Evolutionary conservation across 2,329 filamentous ascomycete species (phyloP), one percentile per base, ranked within the genome.

Genomic region (Ustulina deusta): DNA sequence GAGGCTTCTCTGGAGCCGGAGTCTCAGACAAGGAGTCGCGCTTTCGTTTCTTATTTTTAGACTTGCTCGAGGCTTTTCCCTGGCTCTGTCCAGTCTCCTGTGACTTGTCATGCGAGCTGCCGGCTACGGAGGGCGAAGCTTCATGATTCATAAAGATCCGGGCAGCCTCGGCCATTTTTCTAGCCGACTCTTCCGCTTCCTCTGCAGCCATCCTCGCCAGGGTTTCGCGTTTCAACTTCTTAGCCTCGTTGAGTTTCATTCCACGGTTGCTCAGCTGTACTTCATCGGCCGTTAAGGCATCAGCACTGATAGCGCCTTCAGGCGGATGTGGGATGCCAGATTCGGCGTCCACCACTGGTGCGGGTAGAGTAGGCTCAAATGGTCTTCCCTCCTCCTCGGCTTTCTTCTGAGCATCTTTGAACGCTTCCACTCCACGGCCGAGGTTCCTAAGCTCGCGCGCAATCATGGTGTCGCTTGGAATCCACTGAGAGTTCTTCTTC

Each of bases 401-500:
- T 74, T 87, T 84, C 73, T 85, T 85, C 80, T 89, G 89, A 6
- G 90, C 90, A 51, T 84, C 83, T 49, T 82, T 83, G 73, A 86
- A 91, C 6, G 87, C 87, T 60, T 90, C 89, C 17, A 88, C 84
- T 2, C 89, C 89, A 51, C 93, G 89, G 1, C 90, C 90, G 20
- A 93, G 85, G 22, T 84, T 83, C 77, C 91, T 91, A 0, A 96
- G 86, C 79, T 95, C 92, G 34, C 92, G 85, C 17, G 91, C 88
- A 70, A 95, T 92, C 93, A 96, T 96, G 0, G 93, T 94, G 73
- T 93, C 91, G 70, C 91, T 94, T 0, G 93, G 93, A 2, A 88
- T 90, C 93, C 93, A 96, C 4, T 92, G 90, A 0, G 92, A 91
- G 75, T 96, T 96, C 84, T 96, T 96, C 86, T 96, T 96, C 93